A percentile compares a stretch with the other conserved stretches of the same genome.
Evolutionary conservation across 768 basidiomycete genomes (phyloP).

Genomic region (Mycena sanguinolenta): DNA sequence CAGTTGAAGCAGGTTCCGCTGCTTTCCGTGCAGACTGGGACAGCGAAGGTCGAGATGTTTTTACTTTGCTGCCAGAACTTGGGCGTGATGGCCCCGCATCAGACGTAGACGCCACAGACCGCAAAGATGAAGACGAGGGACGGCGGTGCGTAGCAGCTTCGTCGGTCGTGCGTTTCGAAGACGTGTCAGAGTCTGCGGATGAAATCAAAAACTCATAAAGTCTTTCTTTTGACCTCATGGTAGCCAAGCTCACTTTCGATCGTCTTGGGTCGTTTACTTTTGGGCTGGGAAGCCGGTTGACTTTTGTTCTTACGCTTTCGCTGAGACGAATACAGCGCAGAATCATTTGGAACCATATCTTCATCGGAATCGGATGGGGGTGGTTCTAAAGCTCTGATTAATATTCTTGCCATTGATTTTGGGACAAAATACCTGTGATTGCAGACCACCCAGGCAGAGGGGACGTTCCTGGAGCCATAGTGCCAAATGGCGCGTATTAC

Average conservation of each 20-base stretch:
- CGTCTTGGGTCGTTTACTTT: constrained; percentile 18
- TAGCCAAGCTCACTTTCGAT: constrained; percentile 23
- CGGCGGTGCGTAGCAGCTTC: constrained; percentile 13
- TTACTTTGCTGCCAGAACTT: constrained; percentile 5
- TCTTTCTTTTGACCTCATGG: not conserved
- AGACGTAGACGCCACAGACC: not conserved
- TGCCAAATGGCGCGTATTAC: constrained; percentile 21
- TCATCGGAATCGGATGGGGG: constrained; percentile 20
- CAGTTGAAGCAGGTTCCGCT: not conserved
- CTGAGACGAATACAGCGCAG: not conserved
- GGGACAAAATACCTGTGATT: constrained; percentile 11
- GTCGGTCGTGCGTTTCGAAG: not conserved
- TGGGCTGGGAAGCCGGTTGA: constrained; percentile 1
- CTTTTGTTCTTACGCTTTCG: constrained; percentile 19
- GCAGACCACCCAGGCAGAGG: not conserved
- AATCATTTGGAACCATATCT: constrained; percentile 22
- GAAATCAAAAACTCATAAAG: not conserved
- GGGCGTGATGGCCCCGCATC: constrained; percentile 3
- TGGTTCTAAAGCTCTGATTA: constrained; percentile 14
- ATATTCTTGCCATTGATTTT: not conserved
- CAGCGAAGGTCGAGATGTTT: not conserved
- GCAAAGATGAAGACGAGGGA: not conserved
- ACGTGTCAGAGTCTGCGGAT: not conserved
- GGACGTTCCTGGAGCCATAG: constrained; percentile 2
- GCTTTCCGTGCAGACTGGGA: not conserved